Conservation (phyloP, 345 rosid species). For the Barbarea vulgaris region DNA sequence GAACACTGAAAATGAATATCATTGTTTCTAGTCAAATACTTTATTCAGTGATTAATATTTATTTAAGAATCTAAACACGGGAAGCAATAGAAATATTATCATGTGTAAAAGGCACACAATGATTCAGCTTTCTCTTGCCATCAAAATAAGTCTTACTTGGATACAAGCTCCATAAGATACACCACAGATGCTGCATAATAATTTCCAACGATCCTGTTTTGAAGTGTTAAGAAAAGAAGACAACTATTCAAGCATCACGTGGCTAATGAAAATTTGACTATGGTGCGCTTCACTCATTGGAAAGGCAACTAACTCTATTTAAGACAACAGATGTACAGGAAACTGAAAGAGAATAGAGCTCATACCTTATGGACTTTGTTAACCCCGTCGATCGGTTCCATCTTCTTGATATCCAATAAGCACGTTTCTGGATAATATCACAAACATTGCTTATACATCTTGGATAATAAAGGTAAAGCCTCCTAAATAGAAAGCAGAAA, state of each 20-base stretch:
- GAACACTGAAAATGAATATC: slow-evolving; percentile 66
- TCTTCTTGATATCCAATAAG: slow-evolving; percentile 86
- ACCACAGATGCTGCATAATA: slow-evolving; percentile 89
- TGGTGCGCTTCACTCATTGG: background rate
- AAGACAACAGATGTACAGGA: slow-evolving; percentile 3
- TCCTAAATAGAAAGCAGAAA: slow-evolving; percentile 9
- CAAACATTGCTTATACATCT: slow-evolving; percentile 13
- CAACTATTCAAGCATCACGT: slow-evolving; percentile 18
- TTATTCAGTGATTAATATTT: background rate
- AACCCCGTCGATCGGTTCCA: slow-evolving; percentile 97
- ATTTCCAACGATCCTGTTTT: slow-evolving; percentile 94
- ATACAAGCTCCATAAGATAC: slow-evolving; percentile 98
- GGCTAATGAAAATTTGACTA: slow-evolving; percentile 1
- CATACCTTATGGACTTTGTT: slow-evolving; percentile 75
- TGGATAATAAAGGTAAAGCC: slow-evolving; percentile 34
- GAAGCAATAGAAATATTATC: background rate
- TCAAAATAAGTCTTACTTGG: slow-evolving; percentile 63
- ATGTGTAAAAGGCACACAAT: slow-evolving; percentile 6
- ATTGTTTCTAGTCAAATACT: slow-evolving; percentile 18
- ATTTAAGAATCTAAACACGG: background rate
- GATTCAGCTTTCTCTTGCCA: slow-evolving; percentile 13
- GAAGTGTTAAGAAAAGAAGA: slow-evolving; percentile 30
- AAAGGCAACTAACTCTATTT: slow-evolving; percentile 13
- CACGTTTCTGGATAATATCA: slow-evolving; percentile 78
- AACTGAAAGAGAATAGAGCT: slow-evolving; percentile 4